A percentile compares a stretch with the other conserved stretches of the same genome.
phyloP scores from a whole-genome alignment of 441 rosid genomes.

The Croton setiger region DNA sequence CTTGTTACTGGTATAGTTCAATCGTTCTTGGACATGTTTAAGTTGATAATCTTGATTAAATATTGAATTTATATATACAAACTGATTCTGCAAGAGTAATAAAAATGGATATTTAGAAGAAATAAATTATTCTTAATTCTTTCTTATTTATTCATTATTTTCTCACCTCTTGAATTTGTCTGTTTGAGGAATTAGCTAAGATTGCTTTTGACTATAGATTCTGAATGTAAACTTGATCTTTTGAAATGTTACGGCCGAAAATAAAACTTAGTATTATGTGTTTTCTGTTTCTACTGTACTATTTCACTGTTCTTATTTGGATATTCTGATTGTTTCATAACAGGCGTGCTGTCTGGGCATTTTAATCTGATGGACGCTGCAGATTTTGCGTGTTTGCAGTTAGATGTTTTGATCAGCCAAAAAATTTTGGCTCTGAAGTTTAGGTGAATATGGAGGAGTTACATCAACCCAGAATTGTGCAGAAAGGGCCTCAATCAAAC shows the following conservation, averaged over 20 bases:
- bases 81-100: not conserved
- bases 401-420: conserved; percentile 29
- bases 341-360: conserved; percentile 30
- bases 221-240: not conserved
- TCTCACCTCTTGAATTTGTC: not conserved
- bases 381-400: conserved; percentile 29
- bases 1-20: too few relatives aligned
- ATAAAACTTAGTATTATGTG: not conserved
- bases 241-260: not conserved
- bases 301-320: not conserved
- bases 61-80: too few relatives aligned
- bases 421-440: conserved; percentile 23
- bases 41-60: too few relatives aligned
- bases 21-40: too few relatives aligned
- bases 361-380: conserved; percentile 36
- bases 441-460: conserved; percentile 34
- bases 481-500: conserved; percentile 25
- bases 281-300: not conserved
- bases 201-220: not conserved
- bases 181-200: not conserved
- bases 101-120: too few relatives aligned
- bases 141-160: not conserved
- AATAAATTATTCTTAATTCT: too few relatives aligned
- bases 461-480: conserved; percentile 21
- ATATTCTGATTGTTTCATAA: conserved; percentile 13